Percentiles rank a stretch among this genome's conserved stretches.
These are phyloP conservation scores for Barnettozyma vustinii DNA, from an alignment of 805 yeast species.

Conservation along the genomic window DNA sequence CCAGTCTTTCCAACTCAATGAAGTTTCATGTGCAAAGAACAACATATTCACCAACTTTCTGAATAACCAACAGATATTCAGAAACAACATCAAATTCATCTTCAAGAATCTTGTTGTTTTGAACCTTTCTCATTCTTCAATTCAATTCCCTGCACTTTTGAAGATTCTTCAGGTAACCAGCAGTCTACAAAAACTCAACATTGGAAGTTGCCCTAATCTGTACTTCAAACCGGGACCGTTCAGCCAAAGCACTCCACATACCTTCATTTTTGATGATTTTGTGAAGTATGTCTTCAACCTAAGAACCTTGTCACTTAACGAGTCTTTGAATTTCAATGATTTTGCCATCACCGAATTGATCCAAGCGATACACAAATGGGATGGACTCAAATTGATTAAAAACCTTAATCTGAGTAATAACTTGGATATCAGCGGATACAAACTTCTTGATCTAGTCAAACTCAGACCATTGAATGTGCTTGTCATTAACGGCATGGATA, in stretches of 20 bases:
- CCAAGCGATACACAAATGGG: conserved; percentile 5
- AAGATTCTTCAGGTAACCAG: conserved; percentile 7
- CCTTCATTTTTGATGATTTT: conserved; percentile 20
- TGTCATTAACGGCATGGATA: conserved; percentile 20
- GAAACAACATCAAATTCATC: conserved; percentile 7
- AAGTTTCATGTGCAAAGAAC: conserved; percentile 7
- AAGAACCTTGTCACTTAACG: conserved; percentile 18
- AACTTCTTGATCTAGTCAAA: conserved; percentile 18
- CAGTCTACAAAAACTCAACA: conserved; percentile 4
- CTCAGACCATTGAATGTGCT: conserved; percentile 10
- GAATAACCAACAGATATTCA: conserved; percentile 6
- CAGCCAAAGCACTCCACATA: conserved; percentile 8
- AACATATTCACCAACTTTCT: conserved; percentile 3
- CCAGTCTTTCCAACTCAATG: conserved; percentile 7
- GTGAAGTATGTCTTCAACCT: conserved; percentile 14
- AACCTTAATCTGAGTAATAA: conserved; percentile 23
- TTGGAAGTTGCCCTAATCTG: conserved; percentile 21
- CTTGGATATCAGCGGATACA: conserved; percentile 18
- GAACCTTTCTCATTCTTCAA: conserved; percentile 23
- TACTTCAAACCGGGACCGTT: conserved; percentile 16
- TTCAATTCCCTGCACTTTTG: conserved; percentile 18
- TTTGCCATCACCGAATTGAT: conserved; percentile 15
- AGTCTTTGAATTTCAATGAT: conserved; percentile 22
- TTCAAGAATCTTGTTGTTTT: conserved; percentile 13
- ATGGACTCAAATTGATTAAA: conserved; percentile 6